Base-by-base conservation (phyloP, 352 stramenopile genomes). In the Aphanomyces astaci region DNA sequence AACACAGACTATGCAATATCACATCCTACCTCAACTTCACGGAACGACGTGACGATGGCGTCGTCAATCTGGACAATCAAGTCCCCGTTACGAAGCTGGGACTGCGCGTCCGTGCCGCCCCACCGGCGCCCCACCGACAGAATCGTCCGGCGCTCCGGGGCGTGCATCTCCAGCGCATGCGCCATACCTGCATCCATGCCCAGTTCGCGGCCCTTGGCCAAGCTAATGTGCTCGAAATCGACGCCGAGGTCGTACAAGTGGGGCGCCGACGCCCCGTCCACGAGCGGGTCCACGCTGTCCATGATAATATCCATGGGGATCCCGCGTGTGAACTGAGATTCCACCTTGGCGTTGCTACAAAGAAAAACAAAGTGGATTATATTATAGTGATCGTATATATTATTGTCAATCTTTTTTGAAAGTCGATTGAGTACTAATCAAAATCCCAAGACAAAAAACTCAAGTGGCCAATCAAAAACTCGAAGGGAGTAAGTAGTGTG, bases 261-360 rank as follows among this genome's bases (percentile, higher is more conserved):
- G 5, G 85, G 86, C 17, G 77, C 81, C 66, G 80, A 78, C 66
- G 62, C 43, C 30, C 83, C 85, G 64, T 79, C 69, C 70, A 94
- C 89, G 5, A 95, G 72, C 22, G 81, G 74, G 28, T 77, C 79
- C 0, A 87, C 86, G 33, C 84, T 95, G 66, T 95, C 88, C 85
- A 91, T 92, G 70, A 96, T 87, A 54, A 95, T 80, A 65, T 91
- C 84, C 63, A 94, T 93, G 0, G 82, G 79, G 48, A 96, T 94
- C 32, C 87, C 88, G 27, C 86, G 82, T 48, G 87, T 96, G 33
- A 94, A 94, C 46, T 94, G 83, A 45, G 79, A 89, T 64, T 96
- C 87, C 9, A 93, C 87, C 39, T 92, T 90, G 28, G 82, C 80
- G 10, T 76, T 85, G 10, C 43, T 64, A 59, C 30, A 32, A 33